These are phyloP conservation scores for Lithohypha guttulata DNA, from an alignment of 2,329 filamentous ascomycete species.

Conservation along the genomic window DNA sequence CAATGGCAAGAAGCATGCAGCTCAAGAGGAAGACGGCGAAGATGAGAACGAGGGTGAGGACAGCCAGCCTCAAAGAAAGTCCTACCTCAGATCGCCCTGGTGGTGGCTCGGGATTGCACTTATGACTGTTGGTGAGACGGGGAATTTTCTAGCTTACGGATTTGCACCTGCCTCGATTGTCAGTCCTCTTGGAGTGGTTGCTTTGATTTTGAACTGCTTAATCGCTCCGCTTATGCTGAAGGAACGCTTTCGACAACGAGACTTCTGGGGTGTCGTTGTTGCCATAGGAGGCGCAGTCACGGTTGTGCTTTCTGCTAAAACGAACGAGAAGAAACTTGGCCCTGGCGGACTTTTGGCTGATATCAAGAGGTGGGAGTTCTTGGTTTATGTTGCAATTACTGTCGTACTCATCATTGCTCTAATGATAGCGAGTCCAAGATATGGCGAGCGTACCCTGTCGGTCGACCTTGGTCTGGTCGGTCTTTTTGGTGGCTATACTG, in stretches of 20 bases:
- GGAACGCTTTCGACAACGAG: slow-evolving; percentile 72
- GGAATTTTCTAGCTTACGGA: slow-evolving; percentile 94
- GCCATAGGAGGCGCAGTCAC: slow-evolving; percentile 81
- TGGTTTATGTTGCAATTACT: slow-evolving; percentile 77
- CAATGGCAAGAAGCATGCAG: slow-evolving; percentile 27
- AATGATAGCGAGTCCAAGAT: slow-evolving; percentile 71
- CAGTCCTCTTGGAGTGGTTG: slow-evolving; percentile 91
- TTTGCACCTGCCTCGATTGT: slow-evolving; percentile 97
- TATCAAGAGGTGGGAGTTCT: slow-evolving; percentile 80
- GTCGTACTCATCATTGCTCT: slow-evolving; percentile 60
- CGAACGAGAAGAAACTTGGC: slow-evolving; percentile 79
- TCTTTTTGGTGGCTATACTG: slow-evolving; percentile 94
- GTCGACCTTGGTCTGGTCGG: slow-evolving; percentile 90
- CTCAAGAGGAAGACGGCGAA: neutral
- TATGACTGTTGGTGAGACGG: slow-evolving; percentile 85
- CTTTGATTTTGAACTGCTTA: slow-evolving; percentile 89
- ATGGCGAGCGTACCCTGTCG: slow-evolving; percentile 75
- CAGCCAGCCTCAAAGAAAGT: slow-evolving; percentile 43
- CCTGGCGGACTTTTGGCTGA: slow-evolving; percentile 82
- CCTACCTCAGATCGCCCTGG: slow-evolving; percentile 80
- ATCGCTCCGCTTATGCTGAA: slow-evolving; percentile 92
- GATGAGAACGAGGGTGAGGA: slow-evolving; percentile 25
- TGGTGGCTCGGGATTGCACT: slow-evolving; percentile 94
- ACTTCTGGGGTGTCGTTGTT: slow-evolving; percentile 79
- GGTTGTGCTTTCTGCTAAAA: slow-evolving; percentile 82